Evolutionary conservation across 345 rosid genomes (phyloP).

Genomic region (Eutrema japonicum): DNA sequence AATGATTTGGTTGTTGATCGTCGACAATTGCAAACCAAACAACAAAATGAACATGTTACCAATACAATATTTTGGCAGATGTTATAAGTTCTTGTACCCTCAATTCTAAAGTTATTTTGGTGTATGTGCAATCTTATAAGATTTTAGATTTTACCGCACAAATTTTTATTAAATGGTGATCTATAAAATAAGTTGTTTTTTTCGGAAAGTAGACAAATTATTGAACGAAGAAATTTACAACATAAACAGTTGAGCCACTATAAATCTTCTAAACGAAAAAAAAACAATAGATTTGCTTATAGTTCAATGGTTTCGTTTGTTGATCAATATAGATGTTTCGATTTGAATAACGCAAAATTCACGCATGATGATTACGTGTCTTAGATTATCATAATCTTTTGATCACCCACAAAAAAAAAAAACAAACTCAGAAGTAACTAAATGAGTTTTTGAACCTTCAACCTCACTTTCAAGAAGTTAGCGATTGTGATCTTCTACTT

Average conservation of each 20-base stretch:
- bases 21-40: neutral
- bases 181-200: neutral
- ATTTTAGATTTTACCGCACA: neutral
- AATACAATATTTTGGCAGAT: neutral
- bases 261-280: neutral
- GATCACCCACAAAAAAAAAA: neutral
- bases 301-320: neutral
- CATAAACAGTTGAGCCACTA: neutral
- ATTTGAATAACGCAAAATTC: neutral
- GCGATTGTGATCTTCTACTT: no score
- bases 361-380: neutral
- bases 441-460: neutral
- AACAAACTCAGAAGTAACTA: neutral
- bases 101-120: neutral
- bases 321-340: constrained; percentile 1
- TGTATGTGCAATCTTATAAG: neutral
- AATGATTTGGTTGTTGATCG: no score
- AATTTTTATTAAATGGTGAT: neutral
- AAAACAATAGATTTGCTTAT: neutral
- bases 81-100: neutral
- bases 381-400: constrained; percentile 3
- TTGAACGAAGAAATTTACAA: neutral
- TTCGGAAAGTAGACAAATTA: neutral
- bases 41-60: neutral
- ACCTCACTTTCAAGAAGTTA: no score